Base-by-base conservation (phyloP, 2,329 filamentous ascomycete genomes). In the Colletotrichum higginsianum region DNA sequence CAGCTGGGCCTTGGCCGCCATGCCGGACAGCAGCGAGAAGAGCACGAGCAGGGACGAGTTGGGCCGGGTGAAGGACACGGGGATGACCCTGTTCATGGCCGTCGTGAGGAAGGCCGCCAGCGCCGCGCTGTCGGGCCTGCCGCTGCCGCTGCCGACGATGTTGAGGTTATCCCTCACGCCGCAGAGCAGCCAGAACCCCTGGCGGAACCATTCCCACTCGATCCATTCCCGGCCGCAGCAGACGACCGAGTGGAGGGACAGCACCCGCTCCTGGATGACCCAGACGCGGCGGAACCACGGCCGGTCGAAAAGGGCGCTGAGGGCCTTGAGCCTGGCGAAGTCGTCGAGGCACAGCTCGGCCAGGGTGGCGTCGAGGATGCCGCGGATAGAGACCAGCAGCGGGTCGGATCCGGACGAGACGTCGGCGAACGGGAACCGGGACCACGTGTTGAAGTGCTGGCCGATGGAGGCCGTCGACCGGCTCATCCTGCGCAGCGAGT, bases 221-320 rank as follows among this genome's bases (percentile, higher is more conserved):
- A 52, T 46, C 1, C 26, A 21, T 7, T 38, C 42, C 26, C 11
- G 8, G n/a, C 62, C 62, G 13, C 62, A 65, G 30, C 42, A 65
- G 6, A 65, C 62, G 18, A 65, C 18, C 0, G 18, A 18, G 52
- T 46, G 8, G 4, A 16, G n/a, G 7, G 62, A 65, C n/a, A 65
- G 18, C 26, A 40, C 62, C n/a, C 62, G 56, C 9, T 67, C 64
- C 35, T 67, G 64, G 4, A 67, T 67, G 16, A 67, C 64, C 64
- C 64, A 67, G 15, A 67, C 64, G 2, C 64, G 56, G 8, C 46
- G 35, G 30, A 60, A 66, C 53, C 57, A 66, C 13, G 64, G 38
- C 21, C 64, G 23, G 30, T 61, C 55, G 21, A 66, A 61, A 0
- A 66, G 40, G 13, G 44, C 26, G 18, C 56, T n/a, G 3, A 66